Evolutionary conservation across 2,329 filamentous ascomycete genomes (phyloP), one percentile per base, ranked within the genome.

Genomic region (Fusarium sp.): DNA sequence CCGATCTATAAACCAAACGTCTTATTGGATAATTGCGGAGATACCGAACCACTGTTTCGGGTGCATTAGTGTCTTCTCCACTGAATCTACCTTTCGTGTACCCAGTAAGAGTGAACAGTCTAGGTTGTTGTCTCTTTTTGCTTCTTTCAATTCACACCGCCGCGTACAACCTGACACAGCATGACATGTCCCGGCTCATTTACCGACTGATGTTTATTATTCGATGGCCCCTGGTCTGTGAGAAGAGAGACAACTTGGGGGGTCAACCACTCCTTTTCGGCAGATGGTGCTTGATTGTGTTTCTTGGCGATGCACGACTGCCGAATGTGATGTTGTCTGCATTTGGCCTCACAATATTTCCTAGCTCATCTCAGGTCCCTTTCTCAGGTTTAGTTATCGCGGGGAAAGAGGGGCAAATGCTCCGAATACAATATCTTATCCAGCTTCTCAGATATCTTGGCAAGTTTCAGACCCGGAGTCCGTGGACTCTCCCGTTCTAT

Each of bases 1-100:
- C 4, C 46, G 32, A 49, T 58, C 57, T 58, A 10, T 29, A 29
- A 7, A 25, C 22, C 9, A 24, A 18, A 22, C 10, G 47, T 20
- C 24, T 18, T 41, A 40, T 51, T 55, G 52, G 41, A 13, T 20
- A 45, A 55, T 52, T 56, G 53, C 13, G n/a, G 57, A 61, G 45
- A 25, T 69, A 67, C 56, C 52, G 67, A 69, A 57, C 67, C 67
- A 69, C 66, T 67, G 67, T 69, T 69, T 69, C 67, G 67, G 67
- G 67, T 70, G 67, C 67, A 53, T 70, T 70, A 70, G 67, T 45
- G 65, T 29, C 18, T 24, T 22, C 37, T 25, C 54, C n/a, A 42
- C 27, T 30, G 22, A 12, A 20, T 29, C 40, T 34, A 34, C 25
- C 9, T 10, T 27, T 27, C 25, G 25, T 27, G 18, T 34, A 34